These are phyloP conservation scores for Alternaria ventricosa DNA, from an alignment of 2,329 filamentous ascomycete species.

Conservation along the genomic window DNA sequence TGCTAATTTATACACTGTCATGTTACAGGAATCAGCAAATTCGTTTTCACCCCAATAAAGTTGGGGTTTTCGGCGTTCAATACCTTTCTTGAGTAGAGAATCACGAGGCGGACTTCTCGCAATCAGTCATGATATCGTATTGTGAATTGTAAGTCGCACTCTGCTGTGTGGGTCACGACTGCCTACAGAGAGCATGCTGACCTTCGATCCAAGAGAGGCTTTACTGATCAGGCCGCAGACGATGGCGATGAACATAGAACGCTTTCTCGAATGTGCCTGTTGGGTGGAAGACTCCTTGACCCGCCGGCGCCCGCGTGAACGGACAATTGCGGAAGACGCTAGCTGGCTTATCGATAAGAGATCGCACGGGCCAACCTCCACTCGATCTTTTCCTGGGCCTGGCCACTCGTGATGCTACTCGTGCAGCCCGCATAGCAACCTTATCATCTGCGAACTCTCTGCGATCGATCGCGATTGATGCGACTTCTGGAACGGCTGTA, in stretches of 20 bases:
- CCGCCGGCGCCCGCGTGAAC: neutral
- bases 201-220: neutral
- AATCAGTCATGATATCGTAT: neutral
- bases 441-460: neutral
- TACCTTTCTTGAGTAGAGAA: too few species aligned
- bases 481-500: neutral
- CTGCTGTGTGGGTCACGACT: neutral
- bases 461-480: conserved; percentile 4
- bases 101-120: neutral
- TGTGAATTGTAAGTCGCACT: neutral
- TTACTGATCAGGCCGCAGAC: neutral
- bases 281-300: neutral
- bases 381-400: conserved; percentile 1
- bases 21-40: too few species aligned
- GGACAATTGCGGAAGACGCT: neutral
- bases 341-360: conserved; percentile 15
- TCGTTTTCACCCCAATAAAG: too few species aligned
- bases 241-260: neutral
- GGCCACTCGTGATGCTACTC: neutral
- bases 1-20: neutral
- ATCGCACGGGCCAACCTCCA: neutral
- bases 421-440: neutral
- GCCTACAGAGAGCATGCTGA: neutral
- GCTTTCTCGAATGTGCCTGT: neutral
- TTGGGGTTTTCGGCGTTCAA: too few species aligned